Evolutionary conservation across 306 rosid species (phyloP).

Genomic region (Prunus mongolica): DNA sequence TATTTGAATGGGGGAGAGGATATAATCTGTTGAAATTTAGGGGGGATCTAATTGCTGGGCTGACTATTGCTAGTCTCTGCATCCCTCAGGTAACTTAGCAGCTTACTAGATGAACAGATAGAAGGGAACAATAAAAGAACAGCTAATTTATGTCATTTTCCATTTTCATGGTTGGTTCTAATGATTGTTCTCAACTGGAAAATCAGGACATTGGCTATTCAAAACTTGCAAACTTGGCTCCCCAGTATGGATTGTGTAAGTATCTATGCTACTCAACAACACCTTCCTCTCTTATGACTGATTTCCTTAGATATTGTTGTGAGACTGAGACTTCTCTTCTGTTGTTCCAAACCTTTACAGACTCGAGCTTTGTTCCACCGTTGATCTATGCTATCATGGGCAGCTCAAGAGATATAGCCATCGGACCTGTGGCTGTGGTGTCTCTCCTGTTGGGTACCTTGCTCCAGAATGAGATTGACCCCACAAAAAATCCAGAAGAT

Average conservation of each 20-base stretch:
- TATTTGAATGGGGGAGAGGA: slow-evolving; percentile 66
- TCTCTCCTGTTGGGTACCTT: slow-evolving; percentile 85
- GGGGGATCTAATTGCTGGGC: slow-evolving; percentile 81
- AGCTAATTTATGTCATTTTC: not conserved
- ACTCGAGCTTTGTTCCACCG: slow-evolving; percentile 96
- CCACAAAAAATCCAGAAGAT: slow-evolving; percentile 35
- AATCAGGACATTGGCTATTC: slow-evolving; percentile 88
- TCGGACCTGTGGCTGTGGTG: slow-evolving; percentile 97
- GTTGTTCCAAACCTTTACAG: slow-evolving; percentile 34
- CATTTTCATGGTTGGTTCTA: slow-evolving; percentile 23
- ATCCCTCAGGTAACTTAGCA: slow-evolving; percentile 78
- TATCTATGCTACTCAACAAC: slow-evolving; percentile 1
- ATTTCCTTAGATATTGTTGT: slow-evolving; percentile 15
- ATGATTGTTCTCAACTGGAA: slow-evolving; percentile 18
- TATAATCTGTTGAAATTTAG: slow-evolving; percentile 66
- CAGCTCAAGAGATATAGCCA: slow-evolving; percentile 94
- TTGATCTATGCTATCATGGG: slow-evolving; percentile 91
- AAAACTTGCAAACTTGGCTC: slow-evolving; percentile 82
- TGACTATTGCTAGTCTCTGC: slow-evolving; percentile 97
- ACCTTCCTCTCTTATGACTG: not conserved
- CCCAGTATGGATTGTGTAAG: slow-evolving; percentile 93
- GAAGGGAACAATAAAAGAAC: not conserved
- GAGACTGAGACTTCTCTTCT: slow-evolving; percentile 22
- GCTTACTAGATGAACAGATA: slow-evolving; percentile 5
- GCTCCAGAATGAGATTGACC: slow-evolving; percentile 69